Percentiles rank a stretch among this genome's conserved stretches.
Conservation (phyloP, 2,329 filamentous ascomycete species). For the Lasiodiplodia sp. region DNA sequence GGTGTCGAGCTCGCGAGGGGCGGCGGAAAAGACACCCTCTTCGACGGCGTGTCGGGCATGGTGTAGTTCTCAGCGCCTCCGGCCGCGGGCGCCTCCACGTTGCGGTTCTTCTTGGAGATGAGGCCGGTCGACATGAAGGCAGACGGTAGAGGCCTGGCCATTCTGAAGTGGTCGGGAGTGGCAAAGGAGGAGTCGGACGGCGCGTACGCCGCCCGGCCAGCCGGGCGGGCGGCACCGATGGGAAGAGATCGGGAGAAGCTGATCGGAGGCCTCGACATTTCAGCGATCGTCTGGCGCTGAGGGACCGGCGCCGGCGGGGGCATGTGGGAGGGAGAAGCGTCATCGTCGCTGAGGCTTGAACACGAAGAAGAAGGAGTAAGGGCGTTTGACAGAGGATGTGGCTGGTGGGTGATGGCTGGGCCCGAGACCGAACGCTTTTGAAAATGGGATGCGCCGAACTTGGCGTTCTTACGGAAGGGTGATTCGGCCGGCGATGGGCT, state of each 20-base stretch:
- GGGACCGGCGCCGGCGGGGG: conserved; percentile 51
- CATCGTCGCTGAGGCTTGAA: conserved; percentile 69
- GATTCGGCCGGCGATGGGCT: conserved; percentile 71
- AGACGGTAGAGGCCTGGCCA: conserved; percentile 76
- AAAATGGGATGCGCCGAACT: conserved; percentile 39
- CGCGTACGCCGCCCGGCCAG: conserved; percentile 47
- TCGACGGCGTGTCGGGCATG: conserved; percentile 96
- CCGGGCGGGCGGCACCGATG: conserved; percentile 66
- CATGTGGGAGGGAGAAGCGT: conserved; percentile 73
- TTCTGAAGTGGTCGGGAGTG: conserved; percentile 79
- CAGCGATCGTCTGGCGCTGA: conserved; percentile 31
- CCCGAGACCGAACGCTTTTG: conserved; percentile 35
- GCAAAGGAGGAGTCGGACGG: conserved; percentile 66
- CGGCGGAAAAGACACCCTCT: conserved; percentile 80
- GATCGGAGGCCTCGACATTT: conserved; percentile 36
- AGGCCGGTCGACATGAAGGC: conserved; percentile 95
- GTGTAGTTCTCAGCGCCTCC: conserved; percentile 63
- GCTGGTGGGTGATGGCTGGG: conserved; percentile 38
- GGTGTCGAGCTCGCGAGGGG: conserved; percentile 61
- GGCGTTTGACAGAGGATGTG: conserved; percentile 86
- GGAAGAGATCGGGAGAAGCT: conserved; percentile 79
- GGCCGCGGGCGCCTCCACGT: conserved; percentile 69
- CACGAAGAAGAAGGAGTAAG: conserved; percentile 86
- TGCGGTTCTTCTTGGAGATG: conserved; percentile 90
- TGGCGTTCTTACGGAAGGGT: conserved; percentile 50